phyloP scores from a whole-genome alignment of 2,329 filamentous ascomycete genomes.

The Neofusicoccum umdonicola region DNA sequence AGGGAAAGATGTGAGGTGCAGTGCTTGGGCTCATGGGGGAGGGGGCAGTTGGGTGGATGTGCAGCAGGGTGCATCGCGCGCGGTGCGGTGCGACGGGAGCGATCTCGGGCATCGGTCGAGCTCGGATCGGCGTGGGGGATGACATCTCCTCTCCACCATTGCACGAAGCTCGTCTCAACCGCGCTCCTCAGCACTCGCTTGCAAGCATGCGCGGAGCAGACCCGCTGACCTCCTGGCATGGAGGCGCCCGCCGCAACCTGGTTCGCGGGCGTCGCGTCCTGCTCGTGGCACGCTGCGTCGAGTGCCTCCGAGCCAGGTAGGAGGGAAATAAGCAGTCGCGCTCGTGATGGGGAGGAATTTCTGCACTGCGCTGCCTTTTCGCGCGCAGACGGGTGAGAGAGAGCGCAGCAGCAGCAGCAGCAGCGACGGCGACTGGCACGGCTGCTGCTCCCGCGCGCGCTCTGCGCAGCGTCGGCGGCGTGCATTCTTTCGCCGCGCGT shows the following conservation, averaged over 20 bases:
- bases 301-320: not conserved
- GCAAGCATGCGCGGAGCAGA: too few relatives aligned
- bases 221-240: not conserved
- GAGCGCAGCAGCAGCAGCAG: not conserved
- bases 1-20: not conserved
- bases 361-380: not conserved
- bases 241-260: not conserved
- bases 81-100: not conserved
- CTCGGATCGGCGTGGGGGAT: constrained; percentile 11
- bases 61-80: constrained; percentile 9
- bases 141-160: not conserved
- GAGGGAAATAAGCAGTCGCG: not conserved
- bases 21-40: not conserved
- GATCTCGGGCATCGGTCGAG: not conserved
- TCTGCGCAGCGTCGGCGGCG: not conserved
- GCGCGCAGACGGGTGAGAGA: not conserved
- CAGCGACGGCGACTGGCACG: not conserved
- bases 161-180: not conserved
- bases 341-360: not conserved
- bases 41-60: constrained; percentile 5
- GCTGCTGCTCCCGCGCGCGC: not conserved
- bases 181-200: not conserved
- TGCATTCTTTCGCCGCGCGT: constrained; percentile 1
- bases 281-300: not conserved
- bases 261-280: not conserved